Conservation (phyloP, 371 early-diverging fungal genomes). For the Mortierella sp. region DNA sequence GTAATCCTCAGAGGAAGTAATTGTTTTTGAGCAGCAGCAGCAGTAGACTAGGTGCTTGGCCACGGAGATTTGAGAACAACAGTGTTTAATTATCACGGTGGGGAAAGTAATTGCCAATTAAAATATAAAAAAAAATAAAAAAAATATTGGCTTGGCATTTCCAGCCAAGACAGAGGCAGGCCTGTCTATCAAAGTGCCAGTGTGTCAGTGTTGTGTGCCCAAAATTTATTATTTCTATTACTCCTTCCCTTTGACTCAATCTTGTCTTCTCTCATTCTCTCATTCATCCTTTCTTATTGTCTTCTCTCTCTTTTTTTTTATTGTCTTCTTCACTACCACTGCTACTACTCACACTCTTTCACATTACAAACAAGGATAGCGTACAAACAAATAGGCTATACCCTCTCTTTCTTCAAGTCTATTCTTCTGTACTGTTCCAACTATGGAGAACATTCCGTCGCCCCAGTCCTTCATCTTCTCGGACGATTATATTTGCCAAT, state of each 20-base stretch:
- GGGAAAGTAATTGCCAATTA: too few species aligned
- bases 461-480: conserved; percentile 53
- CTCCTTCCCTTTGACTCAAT: background rate
- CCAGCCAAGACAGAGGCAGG: too few species aligned
- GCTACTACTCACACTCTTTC: too few species aligned
- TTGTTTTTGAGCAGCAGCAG: too few species aligned
- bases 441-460: conserved; percentile 35
- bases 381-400: too few species aligned
- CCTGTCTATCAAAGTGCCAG: background rate
- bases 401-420: background rate
- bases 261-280: background rate
- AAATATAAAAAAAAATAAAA: background rate
- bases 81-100: too few species aligned
- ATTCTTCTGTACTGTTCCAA: background rate
- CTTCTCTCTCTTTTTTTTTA: background rate
- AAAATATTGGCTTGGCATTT: too few species aligned
- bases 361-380: too few species aligned
- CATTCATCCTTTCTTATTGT: background rate
- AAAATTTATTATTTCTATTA: background rate
- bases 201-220: background rate
- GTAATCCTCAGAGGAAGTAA: too few species aligned
- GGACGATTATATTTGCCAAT: conserved; percentile 62
- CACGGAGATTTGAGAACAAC: too few species aligned
- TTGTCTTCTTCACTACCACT: background rate
- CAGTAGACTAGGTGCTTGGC: too few species aligned